Base-by-base conservation (phyloP, 805 yeast genomes). In the Candida bentonensis region DNA sequence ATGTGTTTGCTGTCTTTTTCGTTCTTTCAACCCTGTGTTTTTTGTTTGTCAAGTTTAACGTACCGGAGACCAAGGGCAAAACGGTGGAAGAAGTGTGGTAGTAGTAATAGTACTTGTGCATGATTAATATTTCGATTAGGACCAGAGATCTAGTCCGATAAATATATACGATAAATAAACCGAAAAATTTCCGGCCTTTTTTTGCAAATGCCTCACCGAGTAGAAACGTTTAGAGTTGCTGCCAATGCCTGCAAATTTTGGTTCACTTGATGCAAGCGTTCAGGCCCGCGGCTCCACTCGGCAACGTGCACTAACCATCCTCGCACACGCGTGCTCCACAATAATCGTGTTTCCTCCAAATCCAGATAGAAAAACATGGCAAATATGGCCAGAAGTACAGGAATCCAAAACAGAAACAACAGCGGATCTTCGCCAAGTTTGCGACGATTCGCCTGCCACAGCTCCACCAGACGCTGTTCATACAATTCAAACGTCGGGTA, bases 1-100 rank as follows among this genome's bases (percentile, higher is more conserved):
- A 73, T 41, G 86, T 82, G 23, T 92, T 84, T 65, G 67, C 77
- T 46, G 57, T 84, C 7, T 88, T 92, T 47, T 48, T 65, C 23
- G 48, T 47, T 3, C 44, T 52, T 61, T 77, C 88, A 0, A 44
- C 61, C 2, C 69, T 76, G 51, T 76, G 88, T 53, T 63, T 62
- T 1, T 42, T 63, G 2, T 23, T 36, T 39, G 22, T 43, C 5
- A 11, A 34, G 4, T 11, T 13, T 13, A 36, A 11, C 13, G 36
- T 30, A 11, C 36, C 36, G 5, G 36, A 30, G n/a, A 30, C 36
- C 17, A 30, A 30, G 17, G 36, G 36, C 20, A 30, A 30, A 15
- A 30, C 17, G 7, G 36, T 30, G 5, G 17, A 30, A n/a, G 36
- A 30, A 30, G 36, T 30, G 5, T 30, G 36, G 36, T 30, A 30